These are phyloP conservation scores for Didymella pomorum DNA, from an alignment of 2,329 filamentous ascomycete species.

Conservation along the genomic window DNA sequence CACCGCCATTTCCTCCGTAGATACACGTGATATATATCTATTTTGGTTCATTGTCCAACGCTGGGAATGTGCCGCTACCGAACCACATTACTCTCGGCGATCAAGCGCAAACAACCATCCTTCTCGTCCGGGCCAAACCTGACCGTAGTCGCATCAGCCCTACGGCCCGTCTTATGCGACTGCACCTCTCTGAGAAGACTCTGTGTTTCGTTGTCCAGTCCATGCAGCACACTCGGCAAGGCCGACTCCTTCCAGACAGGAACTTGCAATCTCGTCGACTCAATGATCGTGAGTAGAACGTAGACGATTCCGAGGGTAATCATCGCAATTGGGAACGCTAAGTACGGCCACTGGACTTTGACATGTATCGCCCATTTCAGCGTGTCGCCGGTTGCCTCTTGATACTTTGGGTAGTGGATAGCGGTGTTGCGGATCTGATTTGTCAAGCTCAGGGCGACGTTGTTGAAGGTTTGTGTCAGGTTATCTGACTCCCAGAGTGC, in stretches of 20 bases:
- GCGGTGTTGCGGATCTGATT: conserved; percentile 7
- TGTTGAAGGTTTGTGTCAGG: conserved; percentile 5
- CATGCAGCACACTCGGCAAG: conserved; percentile 13
- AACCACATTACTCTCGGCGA: neutral
- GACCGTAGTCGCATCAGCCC: neutral
- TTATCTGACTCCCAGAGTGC: conserved; percentile 9
- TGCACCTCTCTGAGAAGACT: neutral
- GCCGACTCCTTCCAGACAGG: conserved; percentile 17
- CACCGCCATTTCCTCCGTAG: neutral
- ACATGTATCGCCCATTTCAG: conserved; percentile 10
- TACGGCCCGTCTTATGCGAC: neutral
- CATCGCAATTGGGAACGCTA: conserved; percentile 11
- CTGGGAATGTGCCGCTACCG: neutral
- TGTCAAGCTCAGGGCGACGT: conserved; percentile 14
- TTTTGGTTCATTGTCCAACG: too few relatives aligned
- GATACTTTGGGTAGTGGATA: neutral
- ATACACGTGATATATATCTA: neutral
- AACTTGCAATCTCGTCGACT: conserved; percentile 1
- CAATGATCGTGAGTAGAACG: conserved; percentile 1
- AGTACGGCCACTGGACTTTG: conserved; percentile 7
- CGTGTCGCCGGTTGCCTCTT: neutral
- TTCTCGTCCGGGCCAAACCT: neutral
- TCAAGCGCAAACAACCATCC: neutral
- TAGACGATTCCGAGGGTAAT: conserved; percentile 2
- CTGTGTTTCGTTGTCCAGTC: conserved; percentile 16